Evolutionary conservation across 2,329 filamentous ascomycete species (phyloP).

Genomic region (Pseudogymnoascus sp.): DNA sequence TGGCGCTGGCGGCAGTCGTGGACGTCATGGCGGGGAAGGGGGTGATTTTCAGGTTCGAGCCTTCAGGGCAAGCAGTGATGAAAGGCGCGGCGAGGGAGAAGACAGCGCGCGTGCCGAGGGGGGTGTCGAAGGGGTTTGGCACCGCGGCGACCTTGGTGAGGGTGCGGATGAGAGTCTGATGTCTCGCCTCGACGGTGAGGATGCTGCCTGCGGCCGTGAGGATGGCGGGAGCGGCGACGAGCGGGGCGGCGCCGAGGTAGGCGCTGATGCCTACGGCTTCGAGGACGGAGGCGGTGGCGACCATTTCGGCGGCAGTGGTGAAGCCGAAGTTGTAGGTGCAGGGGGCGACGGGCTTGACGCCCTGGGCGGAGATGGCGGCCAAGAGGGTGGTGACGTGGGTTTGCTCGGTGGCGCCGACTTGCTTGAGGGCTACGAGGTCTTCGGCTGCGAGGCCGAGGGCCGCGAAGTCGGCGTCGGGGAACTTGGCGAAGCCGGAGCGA

Average conservation of each 20-base stretch:
- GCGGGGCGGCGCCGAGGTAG: slow-evolving; percentile 60
- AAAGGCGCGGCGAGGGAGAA: slow-evolving; percentile 69
- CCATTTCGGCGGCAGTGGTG: slow-evolving; percentile 58
- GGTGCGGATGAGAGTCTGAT: slow-evolving; percentile 64
- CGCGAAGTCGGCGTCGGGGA: slow-evolving; percentile 56
- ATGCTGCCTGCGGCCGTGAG: slow-evolving; percentile 63
- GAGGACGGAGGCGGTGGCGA: slow-evolving; percentile 60
- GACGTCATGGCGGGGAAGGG: slow-evolving; percentile 54
- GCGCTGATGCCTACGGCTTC: slow-evolving; percentile 70
- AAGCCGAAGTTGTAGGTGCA: slow-evolving; percentile 69
- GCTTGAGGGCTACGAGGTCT: slow-evolving; percentile 53
- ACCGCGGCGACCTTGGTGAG: slow-evolving; percentile 51
- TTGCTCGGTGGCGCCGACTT: slow-evolving; percentile 56
- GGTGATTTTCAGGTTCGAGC: slow-evolving; percentile 55
- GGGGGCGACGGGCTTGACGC: slow-evolving; percentile 57
- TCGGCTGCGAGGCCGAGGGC: slow-evolving; percentile 50
- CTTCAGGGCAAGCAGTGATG: slow-evolving; percentile 61
- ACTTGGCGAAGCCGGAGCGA: slow-evolving; percentile 60
- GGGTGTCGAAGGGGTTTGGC: slow-evolving; percentile 62
- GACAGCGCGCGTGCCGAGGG: slow-evolving; percentile 60
- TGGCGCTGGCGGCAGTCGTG: slow-evolving; percentile 31
- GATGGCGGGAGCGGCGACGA: slow-evolving; percentile 52
- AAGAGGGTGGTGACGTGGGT: slow-evolving; percentile 55
- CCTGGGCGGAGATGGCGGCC: slow-evolving; percentile 52
- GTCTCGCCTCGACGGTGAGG: slow-evolving; percentile 64